These are phyloP conservation scores for Kwoniella dendrophila DNA, from an alignment of 768 basidiomycete species.

Conservation along the genomic window DNA sequence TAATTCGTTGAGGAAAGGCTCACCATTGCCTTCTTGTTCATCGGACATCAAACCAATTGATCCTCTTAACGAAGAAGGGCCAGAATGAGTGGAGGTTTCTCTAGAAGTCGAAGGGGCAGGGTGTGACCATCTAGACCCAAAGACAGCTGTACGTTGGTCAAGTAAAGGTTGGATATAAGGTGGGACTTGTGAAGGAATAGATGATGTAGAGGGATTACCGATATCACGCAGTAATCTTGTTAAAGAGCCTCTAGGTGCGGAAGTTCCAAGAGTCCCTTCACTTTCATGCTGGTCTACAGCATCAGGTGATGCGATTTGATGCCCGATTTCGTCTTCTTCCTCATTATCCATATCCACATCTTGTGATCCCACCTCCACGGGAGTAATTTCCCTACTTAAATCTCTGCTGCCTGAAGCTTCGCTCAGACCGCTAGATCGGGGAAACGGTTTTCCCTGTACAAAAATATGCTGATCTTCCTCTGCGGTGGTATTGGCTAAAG, in stretches of 20 bases:
- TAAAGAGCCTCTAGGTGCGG: slow-evolving; percentile 6
- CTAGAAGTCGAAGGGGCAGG: background rate
- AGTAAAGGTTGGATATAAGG: slow-evolving; percentile 6
- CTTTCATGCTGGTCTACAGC: background rate
- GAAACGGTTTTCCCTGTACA: slow-evolving; percentile 16
- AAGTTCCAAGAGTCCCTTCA: background rate
- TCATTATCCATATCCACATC: slow-evolving; percentile 6
- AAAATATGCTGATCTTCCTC: background rate
- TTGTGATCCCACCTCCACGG: background rate
- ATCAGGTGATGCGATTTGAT: background rate
- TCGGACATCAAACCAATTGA: too few relatives aligned
- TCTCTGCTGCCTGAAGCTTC: background rate
- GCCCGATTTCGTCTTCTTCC: background rate
- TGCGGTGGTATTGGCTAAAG: background rate
- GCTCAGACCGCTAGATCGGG: slow-evolving; percentile 16
- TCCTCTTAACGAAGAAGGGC: background rate
- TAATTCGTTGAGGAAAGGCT: background rate
- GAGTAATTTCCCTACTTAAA: slow-evolving; percentile 3
- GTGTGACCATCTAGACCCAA: slow-evolving; percentile 8
- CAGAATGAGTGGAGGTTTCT: background rate
- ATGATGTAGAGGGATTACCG: background rate
- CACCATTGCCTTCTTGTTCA: background rate
- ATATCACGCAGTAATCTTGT: slow-evolving; percentile 20
- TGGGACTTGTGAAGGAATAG: background rate
- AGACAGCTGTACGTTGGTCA: background rate